phyloP scores from a whole-genome alignment of 148 eudicot species.

The Agrostemma githago region DNA sequence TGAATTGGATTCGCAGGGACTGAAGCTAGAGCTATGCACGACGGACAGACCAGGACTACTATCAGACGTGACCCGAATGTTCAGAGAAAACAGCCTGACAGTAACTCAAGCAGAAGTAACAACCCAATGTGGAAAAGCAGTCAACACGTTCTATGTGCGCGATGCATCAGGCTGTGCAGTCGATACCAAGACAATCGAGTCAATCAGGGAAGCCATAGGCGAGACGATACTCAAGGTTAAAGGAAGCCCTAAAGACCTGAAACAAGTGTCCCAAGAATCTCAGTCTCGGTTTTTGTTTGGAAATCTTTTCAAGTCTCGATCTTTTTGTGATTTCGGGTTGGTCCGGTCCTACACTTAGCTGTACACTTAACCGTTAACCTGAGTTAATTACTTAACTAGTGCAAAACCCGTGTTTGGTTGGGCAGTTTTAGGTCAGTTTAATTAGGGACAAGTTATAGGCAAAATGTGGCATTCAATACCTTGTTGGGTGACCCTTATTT shows the following conservation, averaged over 20 bases:
- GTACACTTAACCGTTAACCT: constrained; percentile 35
- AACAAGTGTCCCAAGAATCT: constrained; percentile 54
- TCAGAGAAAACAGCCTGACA: constrained; percentile 80
- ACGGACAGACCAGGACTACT: constrained; percentile 74
- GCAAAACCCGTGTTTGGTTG: too few relatives aligned
- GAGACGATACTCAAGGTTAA: constrained; percentile 83
- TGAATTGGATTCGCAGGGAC: constrained; percentile 40
- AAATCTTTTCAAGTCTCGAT: constrained; percentile 82
- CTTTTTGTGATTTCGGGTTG: constrained; percentile 76
- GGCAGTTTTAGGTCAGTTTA: neutral
- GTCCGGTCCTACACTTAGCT: constrained; percentile 65
- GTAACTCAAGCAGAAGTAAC: constrained; percentile 85
- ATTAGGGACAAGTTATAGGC: constrained; percentile 17
- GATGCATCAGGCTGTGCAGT: constrained; percentile 86
- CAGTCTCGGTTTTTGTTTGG: constrained; percentile 76
- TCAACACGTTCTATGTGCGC: constrained; percentile 74
- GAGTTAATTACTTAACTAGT: neutral
- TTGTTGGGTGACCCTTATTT: neutral
- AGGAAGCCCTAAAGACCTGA: constrained; percentile 45
- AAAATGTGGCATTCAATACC: neutral
- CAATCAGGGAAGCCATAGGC: constrained; percentile 68
- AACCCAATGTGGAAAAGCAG: constrained; percentile 70
- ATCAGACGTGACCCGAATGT: constrained; percentile 76
- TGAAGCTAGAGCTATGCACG: constrained; percentile 88
- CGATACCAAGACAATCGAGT: constrained; percentile 72